Evolutionary conservation across 2,329 filamentous ascomycete genomes (phyloP).

Genomic region (Teratosphaeria nubilosa): DNA sequence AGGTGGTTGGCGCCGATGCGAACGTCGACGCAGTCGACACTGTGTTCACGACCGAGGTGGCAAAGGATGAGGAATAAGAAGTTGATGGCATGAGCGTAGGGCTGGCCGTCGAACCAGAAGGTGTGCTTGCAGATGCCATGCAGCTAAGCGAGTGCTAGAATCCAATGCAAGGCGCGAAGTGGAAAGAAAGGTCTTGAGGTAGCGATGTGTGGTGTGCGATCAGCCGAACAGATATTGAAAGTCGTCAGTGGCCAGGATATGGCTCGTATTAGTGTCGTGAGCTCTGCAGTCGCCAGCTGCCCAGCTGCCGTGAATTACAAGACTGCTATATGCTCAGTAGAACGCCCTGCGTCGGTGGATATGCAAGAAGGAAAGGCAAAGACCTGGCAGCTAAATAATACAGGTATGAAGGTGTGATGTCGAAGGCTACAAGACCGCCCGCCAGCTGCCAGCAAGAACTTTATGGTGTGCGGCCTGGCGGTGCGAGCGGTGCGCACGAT

Average conservation of each 20-base stretch:
- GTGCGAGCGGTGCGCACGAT: background rate
- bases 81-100: background rate
- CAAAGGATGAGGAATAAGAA: background rate
- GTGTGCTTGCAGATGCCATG: background rate
- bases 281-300: constrained; percentile 5
- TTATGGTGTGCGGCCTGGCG: background rate
- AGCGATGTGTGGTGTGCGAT: background rate
- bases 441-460: background rate
- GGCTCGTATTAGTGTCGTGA: background rate
- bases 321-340: constrained; percentile 1
- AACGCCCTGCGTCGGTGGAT: constrained; percentile 2
- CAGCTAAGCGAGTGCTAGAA: background rate
- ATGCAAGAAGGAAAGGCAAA: background rate
- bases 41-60: background rate
- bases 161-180: background rate
- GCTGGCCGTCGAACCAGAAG: background rate
- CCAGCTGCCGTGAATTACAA: constrained; percentile 1
- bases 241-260: background rate
- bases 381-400: background rate
- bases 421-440: background rate
- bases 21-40: background rate
- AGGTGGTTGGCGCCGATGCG: background rate
- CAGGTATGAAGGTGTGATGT: background rate
- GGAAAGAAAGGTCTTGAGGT: background rate
- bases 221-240: background rate